These are phyloP conservation scores for Nepenthes mirabilis DNA, from an alignment of 148 eudicot species.

Conservation along the genomic window DNA sequence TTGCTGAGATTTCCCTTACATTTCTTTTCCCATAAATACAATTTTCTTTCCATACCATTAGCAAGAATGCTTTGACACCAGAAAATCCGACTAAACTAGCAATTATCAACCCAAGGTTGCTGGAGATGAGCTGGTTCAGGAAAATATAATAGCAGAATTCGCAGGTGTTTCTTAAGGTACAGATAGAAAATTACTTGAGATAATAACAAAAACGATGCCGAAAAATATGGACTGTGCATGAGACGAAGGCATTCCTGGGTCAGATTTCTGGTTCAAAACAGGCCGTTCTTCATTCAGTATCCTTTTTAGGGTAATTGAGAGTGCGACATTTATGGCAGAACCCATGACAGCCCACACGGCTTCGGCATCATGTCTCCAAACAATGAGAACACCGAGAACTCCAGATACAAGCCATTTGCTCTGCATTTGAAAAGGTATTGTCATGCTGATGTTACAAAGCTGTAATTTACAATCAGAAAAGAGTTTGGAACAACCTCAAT, in stretches of 20 bases:
- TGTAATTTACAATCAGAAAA: too few species aligned
- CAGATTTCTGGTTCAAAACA: conserved; percentile 37
- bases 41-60: too few species aligned
- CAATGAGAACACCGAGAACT: conserved; percentile 26
- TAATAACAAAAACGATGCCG: conserved; percentile 19
- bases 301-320: conserved; percentile 40
- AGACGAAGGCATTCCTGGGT: conserved; percentile 95
- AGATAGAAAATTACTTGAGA: conserved; percentile 34
- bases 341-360: conserved; percentile 80
- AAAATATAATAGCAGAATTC: background rate
- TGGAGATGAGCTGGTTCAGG: too few species aligned
- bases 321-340: conserved; percentile 32
- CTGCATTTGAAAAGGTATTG: conserved; percentile 23
- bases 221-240: conserved; percentile 82
- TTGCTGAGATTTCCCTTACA: too few species aligned
- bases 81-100: too few species aligned
- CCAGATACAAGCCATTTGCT: conserved; percentile 71
- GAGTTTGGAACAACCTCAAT: too few species aligned
- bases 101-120: too few species aligned
- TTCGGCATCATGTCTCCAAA: conserved; percentile 78
- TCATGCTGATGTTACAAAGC: too few species aligned
- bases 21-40: too few species aligned
- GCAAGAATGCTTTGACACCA: too few species aligned
- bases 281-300: conserved; percentile 84
- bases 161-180: background rate